Conservation (phyloP, 805 yeast species). For the Teunomyces stri region DNA sequence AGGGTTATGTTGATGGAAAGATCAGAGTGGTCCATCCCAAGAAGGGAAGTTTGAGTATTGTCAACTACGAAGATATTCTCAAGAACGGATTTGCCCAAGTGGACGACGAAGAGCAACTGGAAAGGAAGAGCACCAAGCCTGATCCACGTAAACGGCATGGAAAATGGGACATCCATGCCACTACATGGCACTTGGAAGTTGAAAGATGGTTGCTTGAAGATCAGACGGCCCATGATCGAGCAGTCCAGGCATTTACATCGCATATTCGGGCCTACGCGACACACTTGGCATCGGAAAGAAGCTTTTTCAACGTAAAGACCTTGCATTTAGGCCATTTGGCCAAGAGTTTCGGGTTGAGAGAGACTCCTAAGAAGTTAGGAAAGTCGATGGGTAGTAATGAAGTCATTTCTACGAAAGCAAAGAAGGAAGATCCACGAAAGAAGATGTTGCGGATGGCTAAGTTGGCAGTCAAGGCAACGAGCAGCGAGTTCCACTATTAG, state of each 20-base stretch:
- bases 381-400: slow-evolving; percentile 29
- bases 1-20: slow-evolving; percentile 65
- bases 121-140: slow-evolving; percentile 29
- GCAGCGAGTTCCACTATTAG: slow-evolving; percentile 72
- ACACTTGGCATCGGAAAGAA: slow-evolving; percentile 78
- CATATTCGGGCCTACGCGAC: slow-evolving; percentile 96
- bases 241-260: slow-evolving; percentile 79
- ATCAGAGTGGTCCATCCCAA: slow-evolving; percentile 39
- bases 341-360: slow-evolving; percentile 90
- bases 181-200: slow-evolving; percentile 89
- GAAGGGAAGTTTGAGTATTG: slow-evolving; percentile 29
- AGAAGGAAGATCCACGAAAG: slow-evolving; percentile 66
- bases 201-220: slow-evolving; percentile 87
- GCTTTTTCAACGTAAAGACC: slow-evolving; percentile 72
- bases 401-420: slow-evolving; percentile 34
- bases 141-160: slow-evolving; percentile 41
- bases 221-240: slow-evolving; percentile 54
- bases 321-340: slow-evolving; percentile 96
- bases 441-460: slow-evolving; percentile 76
- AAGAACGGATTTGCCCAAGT: slow-evolving; percentile 34
- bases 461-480: slow-evolving; percentile 58
- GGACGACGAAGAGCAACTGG: slow-evolving; percentile 33
- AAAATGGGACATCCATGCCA: slow-evolving; percentile 91
- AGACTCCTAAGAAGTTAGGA: slow-evolving; percentile 83
- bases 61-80: slow-evolving; percentile 33